Evolutionary conservation across 2,329 filamentous ascomycete species (phyloP), one percentile per base, ranked within the genome.

Genomic region (Apiospora pterosperma): DNA sequence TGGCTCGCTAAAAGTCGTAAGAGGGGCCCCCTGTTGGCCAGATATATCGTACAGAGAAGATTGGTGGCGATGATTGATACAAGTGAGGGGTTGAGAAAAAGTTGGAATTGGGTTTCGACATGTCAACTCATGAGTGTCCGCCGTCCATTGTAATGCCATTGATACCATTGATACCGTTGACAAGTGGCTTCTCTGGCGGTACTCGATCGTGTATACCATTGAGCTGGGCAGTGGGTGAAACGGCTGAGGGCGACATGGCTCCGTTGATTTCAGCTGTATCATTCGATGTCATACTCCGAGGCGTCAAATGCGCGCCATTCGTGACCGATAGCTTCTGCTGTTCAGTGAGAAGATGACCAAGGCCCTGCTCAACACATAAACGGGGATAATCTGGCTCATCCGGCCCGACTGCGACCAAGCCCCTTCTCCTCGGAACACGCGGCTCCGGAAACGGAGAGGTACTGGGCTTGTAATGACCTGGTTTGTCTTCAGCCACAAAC

Each of bases 361-460:
- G 78, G n/a, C 84, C 84, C 73, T 89, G 86, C 66, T 88, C 83
- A 62, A 81, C 76, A 71, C 84, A 88, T 21, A 88, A 74, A 36
- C 79, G 79, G 31, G 76, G 76, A 68, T 88, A 89, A 36, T 88
- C 85, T 3, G 86, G 83, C 61, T 89, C 87, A 55, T 84, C 79
- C 7, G 84, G 81, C 14, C 79, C 77, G 2, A 88, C 84, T 23
- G 82, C 81, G 3, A 82, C 74, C 14, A 89, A 70, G 5, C 86
- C 78, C 42, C 71, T 81, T 38, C 84, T 81, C 41, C 87, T 82
- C 4, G 86, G 86, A 19, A 87, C 83, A 42, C 82, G 81, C 31
- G 79, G 78, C 64, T 87, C 84, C 7, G 83, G 82, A 68, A 86
- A 86, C 3, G 87, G 85, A 12, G 80, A 81, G 63, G 76, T 81